Base-by-base conservation (phyloP, 495 filamentous ascomycete genomes). In the Aspergillus conjunctus region DNA sequence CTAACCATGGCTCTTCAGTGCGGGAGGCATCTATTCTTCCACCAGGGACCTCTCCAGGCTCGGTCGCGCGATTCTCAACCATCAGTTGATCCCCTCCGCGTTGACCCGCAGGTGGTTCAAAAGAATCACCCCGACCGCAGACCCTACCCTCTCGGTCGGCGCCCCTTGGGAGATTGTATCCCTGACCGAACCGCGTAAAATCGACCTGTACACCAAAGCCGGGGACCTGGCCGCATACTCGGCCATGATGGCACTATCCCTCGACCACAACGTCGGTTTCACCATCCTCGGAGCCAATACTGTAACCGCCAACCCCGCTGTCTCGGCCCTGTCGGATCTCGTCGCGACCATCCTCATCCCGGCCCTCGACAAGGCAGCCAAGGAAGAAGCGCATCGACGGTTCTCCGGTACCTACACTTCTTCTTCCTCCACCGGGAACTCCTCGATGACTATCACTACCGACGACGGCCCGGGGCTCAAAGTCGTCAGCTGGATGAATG, bases 91-190 rank as follows among this genome's bases (percentile, higher is more conserved):
- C 1, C 50, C 73, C 0, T 68, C 76, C 0, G 64, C 70, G 3
- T 56, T 74, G 14, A 87, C 85, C 0, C 75, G 81, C 58, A 66
- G 77, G 43, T 88, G 84, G 86, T 71, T 89, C 49, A 85, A 86
- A 59, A 86, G 85, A 0, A 46, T 60, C 7, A 62, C 76, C 0
- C 72, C 81, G 21, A 84, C 83, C 3, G 73, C 84, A 4, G 75
- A 77, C 34, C 65, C 80, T 0, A 64, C 65, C 17, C 69, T 76
- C 30, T 73, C 75, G 11, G 69, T 87, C 6, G 79, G 84, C 18
- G 77, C 79, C 1, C 85, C 86, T 0, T 88, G 84, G 84, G 85
- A 86, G 33, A 81, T 87, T 32, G 65, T 59, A 9, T 59, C 62
- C 3, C 58, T 68, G 9, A 18, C 60, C 0, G 45, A 22, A 33